Percentiles rank a stretch among this genome's conserved stretches.
Conservation (phyloP, 306 rosid species). For the Elaeagnus macrophylla region DNA sequence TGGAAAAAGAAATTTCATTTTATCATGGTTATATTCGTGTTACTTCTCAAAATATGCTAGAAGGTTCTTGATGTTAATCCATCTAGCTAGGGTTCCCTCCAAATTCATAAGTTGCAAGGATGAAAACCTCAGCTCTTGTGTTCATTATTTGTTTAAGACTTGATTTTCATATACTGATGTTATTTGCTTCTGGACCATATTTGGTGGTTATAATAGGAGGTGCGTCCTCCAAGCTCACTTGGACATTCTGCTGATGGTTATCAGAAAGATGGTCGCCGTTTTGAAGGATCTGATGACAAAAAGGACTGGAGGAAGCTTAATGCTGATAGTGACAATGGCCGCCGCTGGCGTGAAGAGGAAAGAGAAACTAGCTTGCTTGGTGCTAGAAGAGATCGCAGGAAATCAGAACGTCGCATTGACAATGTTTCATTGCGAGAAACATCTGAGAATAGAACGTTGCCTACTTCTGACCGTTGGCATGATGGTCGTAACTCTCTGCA, state of each 20-base stretch:
- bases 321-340: slow-evolving; percentile 45
- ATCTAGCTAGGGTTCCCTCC: too few relatives aligned
- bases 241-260: slow-evolving; percentile 44
- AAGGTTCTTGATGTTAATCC: too few relatives aligned
- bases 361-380: slow-evolving; percentile 66
- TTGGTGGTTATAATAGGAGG: slow-evolving; percentile 12
- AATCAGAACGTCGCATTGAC: slow-evolving; percentile 57
- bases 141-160: too few relatives aligned
- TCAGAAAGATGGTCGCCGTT: slow-evolving; percentile 50
- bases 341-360: slow-evolving; percentile 84
- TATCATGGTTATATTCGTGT: too few relatives aligned
- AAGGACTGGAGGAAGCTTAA: slow-evolving; percentile 53
- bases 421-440: slow-evolving; percentile 28
- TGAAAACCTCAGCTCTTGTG: too few relatives aligned
- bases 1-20: too few relatives aligned
- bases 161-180: neutral
- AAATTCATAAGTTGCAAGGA: too few relatives aligned
- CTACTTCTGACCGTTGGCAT: slow-evolving; percentile 23
- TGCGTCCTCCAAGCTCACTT: slow-evolving; percentile 25
- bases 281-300: slow-evolving; percentile 60
- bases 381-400: slow-evolving; percentile 51
- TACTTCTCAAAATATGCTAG: too few relatives aligned
- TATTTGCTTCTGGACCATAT: neutral
- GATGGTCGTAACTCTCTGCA: slow-evolving; percentile 33
- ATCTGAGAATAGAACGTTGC: slow-evolving; percentile 37